Evolutionary conservation across 2,329 filamentous ascomycete genomes (phyloP).

Genomic region (Zymoseptoria tritici): DNA sequence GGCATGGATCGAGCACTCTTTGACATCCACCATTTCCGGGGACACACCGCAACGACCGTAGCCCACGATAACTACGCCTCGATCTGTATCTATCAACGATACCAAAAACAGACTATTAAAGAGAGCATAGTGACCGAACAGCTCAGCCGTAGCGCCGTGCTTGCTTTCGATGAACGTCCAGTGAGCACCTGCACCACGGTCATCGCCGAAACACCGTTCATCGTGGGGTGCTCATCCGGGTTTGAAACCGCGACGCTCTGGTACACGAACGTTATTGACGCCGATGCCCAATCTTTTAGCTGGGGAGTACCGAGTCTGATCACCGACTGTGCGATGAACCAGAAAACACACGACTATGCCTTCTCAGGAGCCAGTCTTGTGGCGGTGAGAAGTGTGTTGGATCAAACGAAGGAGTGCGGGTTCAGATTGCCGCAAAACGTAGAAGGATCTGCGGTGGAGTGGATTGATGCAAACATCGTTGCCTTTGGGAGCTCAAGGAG

Average conservation of each 20-base stretch:
- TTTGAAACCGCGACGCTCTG: background rate
- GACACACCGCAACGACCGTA: background rate
- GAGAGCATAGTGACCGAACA: no score
- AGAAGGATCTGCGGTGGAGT: constrained; percentile 2
- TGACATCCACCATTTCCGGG: background rate
- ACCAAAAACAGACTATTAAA: background rate
- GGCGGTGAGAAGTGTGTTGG: background rate
- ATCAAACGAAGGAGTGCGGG: background rate
- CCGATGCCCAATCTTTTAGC: no score
- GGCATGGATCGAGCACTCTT: background rate
- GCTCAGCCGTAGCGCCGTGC: background rate
- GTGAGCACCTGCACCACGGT: background rate
- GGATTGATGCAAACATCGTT: constrained; percentile 6
- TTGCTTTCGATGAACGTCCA: background rate
- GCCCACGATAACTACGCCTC: background rate
- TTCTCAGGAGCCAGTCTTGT: background rate
- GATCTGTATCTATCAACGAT: background rate
- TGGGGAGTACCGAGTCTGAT: background rate
- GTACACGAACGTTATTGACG: no score
- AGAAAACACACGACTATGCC: background rate
- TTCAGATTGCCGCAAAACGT: background rate
- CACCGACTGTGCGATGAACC: background rate
- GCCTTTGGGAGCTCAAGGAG: constrained; percentile 3
- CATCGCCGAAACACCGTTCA: background rate
- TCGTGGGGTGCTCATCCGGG: background rate